Evolutionary conservation across 1,284 basidiomycete species (phyloP), one percentile per base, ranked within the genome.

Genomic region (Meira miltonrushii): DNA sequence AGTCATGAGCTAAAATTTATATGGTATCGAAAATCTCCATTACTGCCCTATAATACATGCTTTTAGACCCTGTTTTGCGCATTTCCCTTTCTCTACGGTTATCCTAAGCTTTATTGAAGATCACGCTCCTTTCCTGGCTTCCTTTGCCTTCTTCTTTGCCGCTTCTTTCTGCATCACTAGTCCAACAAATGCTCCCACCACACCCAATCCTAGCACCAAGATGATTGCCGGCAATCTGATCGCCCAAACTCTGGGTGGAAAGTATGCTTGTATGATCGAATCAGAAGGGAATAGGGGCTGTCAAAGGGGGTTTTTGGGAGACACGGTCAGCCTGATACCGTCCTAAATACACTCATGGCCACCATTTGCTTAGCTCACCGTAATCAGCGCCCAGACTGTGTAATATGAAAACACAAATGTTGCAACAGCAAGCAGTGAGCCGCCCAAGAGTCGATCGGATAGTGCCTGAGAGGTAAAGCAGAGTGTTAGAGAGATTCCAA

Each of bases 241-340:
- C 5, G 90, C 92, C 91, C 92, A 95, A 81, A 92, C 90, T 58
- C 92, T 83, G 8, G 88, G 77, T 0, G 90, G 92, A 77, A 96
- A 95, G 78, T 84, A 85, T 53, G 72, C 71, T 66, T 93, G 90
- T 40, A 94, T 81, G 11, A 85, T 82, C 67, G 85, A 90, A 8
- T 85, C 83, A 3, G 82, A 65, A 58, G 88, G 85, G 64, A 94
- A 86, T 81, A 95, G 91, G 7, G 92, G 92, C 92, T 94, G 71
- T 5, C 11, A 48, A 12, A 23, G 25, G 13, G 23, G 5, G 46
- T 17, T 2, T 23, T 21, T 5, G 25, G 46, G 23, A 23, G 21
- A 3, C 15, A 23, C n/a, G 19, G 13, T 25, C 39, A n/a, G 37
- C 44, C 25, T 15, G 39, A 17, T 11, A 2, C 15, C 38, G 15